These are phyloP conservation scores for Pseudocercospora vitis DNA, from an alignment of 2,329 filamentous ascomycete species.

Conservation along the genomic window DNA sequence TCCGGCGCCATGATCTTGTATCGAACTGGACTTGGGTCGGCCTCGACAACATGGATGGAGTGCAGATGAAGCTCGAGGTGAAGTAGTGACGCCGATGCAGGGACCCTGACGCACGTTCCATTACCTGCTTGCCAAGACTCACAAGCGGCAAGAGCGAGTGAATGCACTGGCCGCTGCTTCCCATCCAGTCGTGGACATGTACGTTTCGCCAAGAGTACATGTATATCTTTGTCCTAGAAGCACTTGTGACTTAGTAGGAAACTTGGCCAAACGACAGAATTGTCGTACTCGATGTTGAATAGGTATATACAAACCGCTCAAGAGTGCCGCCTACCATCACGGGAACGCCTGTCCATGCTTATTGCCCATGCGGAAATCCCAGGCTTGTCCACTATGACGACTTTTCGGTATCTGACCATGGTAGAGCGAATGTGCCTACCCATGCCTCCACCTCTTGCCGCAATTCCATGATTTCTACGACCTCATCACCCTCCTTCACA, in stretches of 20 bases:
- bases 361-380: background rate
- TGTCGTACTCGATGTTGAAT: background rate
- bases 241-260: no score
- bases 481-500: constrained; percentile 65
- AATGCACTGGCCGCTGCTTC: background rate
- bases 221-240: no score
- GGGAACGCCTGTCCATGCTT: constrained; percentile 2
- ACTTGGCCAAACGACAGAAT: no score
- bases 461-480: constrained; percentile 71
- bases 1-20: no score
- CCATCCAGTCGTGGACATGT: no score
- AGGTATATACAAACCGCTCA: constrained; percentile 18
- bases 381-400: constrained; percentile 9
- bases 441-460: constrained; percentile 74
- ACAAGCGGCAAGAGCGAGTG: constrained; percentile 11
- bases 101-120: constrained; percentile 1
- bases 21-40: no score
- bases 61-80: background rate
- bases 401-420: constrained; percentile 51
- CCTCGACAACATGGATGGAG: background rate
- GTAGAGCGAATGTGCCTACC: constrained; percentile 71
- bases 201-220: no score
- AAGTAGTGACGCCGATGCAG: background rate
- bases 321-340: background rate
- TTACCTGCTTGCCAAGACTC: background rate